Base-by-base conservation (phyloP, 1,284 basidiomycete species). In the Ustilago tritici region DNA sequence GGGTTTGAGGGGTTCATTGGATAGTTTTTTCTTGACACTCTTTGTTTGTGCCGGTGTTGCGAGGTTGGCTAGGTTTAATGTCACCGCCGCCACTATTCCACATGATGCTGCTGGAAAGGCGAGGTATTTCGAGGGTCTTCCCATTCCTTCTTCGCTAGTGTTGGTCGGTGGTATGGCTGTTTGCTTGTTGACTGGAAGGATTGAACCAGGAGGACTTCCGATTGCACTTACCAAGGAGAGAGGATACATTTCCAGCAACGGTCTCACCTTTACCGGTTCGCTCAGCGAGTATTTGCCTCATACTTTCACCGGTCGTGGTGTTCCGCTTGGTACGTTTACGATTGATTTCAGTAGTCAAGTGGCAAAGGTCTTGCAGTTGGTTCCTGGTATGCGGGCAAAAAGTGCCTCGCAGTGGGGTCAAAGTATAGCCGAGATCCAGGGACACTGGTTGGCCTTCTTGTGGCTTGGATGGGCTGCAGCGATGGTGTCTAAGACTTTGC, bases 11-110 rank as follows among this genome's bases (percentile, higher is more conserved):
- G 93, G 93, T 10, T 92, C 92, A 63, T 90, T 98, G 65, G 96
- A 99, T 88, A 93, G 93, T 1, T 89, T 96, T 66, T 89, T 92
- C 65, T 89, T 99, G 41, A 92, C 95, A 11, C 89, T 91, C 54
- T 99, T 98, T 87, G 94, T 98, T 78, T 98, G 96, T 84, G 94
- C 93, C 85, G 97, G 97, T 43, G 91, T 99, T 62, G 97, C 97
- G 28, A 92, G 96, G 56, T 91, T 99, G 55, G 96, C 96, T 8
- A 91, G 97, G 46, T 99, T 98, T 90, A 99, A 99, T 87, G 97
- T 95, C 14, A 99, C 97, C 0, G 95, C 97, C 57, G 97, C 97
- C 2, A 89, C 94, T 54, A 90, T 98, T 34, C 97, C 97, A 1
- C 95, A 96, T 86, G 94, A 96, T 85, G 87, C 87, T 6, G 89